Percentiles rank a stretch among this genome's conserved stretches.
phyloP scores from a whole-genome alignment of 805 yeast genomes.

The Hanseniaspora opuntiae region DNA sequence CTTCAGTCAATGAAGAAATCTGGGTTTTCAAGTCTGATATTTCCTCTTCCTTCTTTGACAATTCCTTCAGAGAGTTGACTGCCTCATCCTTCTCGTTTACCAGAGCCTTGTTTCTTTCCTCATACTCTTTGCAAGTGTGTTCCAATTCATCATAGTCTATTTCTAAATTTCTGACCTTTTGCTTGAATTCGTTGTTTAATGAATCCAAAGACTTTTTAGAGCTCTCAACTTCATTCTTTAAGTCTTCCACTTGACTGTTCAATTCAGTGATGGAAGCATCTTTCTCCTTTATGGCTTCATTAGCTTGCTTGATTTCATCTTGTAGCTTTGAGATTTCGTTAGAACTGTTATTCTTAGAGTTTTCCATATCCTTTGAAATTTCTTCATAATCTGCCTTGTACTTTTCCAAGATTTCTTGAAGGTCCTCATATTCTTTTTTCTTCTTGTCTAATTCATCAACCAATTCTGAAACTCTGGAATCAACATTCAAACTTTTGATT shows the following conservation, averaged over 20 bases:
- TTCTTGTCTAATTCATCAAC: constrained; percentile 6
- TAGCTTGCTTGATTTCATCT: neutral
- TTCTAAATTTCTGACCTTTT: neutral
- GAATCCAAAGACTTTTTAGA: constrained; percentile 13
- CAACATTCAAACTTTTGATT: constrained; percentile 13
- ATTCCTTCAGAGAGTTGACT: constrained; percentile 32
- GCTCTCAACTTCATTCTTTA: constrained; percentile 20
- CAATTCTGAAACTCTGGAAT: constrained; percentile 2
- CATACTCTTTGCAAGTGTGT: constrained; percentile 29
- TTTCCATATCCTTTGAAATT: neutral
- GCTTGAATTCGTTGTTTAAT: constrained; percentile 17
- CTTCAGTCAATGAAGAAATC: neutral
- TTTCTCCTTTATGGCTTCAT: neutral
- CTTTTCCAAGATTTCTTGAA: neutral
- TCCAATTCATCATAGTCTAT: constrained; percentile 17
- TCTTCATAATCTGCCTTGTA: neutral
- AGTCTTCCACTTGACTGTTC: constrained; percentile 12
- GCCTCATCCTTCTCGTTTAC: constrained; percentile 42
- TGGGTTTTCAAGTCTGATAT: neutral
- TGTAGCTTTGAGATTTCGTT: neutral
- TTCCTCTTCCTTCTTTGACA: constrained; percentile 14
- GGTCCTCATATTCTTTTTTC: constrained; percentile 4
- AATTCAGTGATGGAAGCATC: neutral
- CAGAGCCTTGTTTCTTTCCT: constrained; percentile 19
- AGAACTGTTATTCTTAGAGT: neutral